These are phyloP conservation scores for Tuber brumale DNA, from an alignment of 495 filamentous ascomycete genomes.

Conservation along the genomic window DNA sequence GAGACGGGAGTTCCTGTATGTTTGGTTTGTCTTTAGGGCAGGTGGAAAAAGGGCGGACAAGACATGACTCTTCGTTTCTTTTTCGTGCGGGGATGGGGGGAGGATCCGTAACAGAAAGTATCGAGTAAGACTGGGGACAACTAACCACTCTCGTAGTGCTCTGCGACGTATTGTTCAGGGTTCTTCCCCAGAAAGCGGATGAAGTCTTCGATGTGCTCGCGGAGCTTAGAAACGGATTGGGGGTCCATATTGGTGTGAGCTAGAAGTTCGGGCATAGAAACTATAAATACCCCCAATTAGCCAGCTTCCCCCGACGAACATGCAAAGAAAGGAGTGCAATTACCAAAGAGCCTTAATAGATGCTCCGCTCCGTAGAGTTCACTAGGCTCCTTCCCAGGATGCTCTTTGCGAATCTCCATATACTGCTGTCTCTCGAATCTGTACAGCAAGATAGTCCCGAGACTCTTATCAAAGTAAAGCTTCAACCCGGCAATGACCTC, in stretches of 20 bases:
- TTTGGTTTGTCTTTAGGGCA: slow-evolving; percentile 6
- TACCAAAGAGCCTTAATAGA: slow-evolving; percentile 80
- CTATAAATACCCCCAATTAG: slow-evolving; percentile 46
- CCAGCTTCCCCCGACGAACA: neutral
- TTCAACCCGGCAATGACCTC: slow-evolving; percentile 76
- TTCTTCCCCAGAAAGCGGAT: slow-evolving; percentile 73
- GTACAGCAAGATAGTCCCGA: slow-evolving; percentile 85
- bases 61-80: neutral
- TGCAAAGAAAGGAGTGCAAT: slow-evolving; percentile 32
- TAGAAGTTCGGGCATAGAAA: slow-evolving; percentile 84
- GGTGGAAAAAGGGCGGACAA: slow-evolving; percentile 1
- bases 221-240: slow-evolving; percentile 75
- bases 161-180: slow-evolving; percentile 65
- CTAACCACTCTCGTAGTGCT: slow-evolving; percentile 59
- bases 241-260: slow-evolving; percentile 97
- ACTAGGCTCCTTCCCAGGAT: slow-evolving; percentile 51
- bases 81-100: neutral
- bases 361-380: slow-evolving; percentile 95
- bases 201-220: slow-evolving; percentile 78
- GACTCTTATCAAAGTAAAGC: slow-evolving; percentile 82
- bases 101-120: neutral
- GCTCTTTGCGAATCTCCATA: slow-evolving; percentile 58
- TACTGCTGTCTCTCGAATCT: slow-evolving; percentile 87
- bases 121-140: slow-evolving; percentile 15
- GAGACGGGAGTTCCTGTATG: slow-evolving; percentile 4